Base-by-base conservation (phyloP, 2,329 filamentous ascomycete species). In the Fusarium liriodendri region DNA sequence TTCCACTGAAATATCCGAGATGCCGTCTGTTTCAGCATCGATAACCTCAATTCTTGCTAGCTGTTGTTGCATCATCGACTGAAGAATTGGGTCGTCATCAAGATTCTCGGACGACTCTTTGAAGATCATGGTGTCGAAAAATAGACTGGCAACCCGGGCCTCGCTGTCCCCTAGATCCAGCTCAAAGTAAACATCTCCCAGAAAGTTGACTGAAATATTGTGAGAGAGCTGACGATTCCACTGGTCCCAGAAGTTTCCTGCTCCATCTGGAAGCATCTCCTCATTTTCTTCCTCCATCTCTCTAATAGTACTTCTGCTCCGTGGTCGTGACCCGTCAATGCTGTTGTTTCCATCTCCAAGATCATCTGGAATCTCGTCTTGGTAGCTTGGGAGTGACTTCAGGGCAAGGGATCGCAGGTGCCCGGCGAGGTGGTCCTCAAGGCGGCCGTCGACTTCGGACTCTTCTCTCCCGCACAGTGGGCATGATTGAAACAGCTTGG, bases 391-490 rank as follows among this genome's bases (percentile, higher is more conserved):
- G 1, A 72, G 67, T 16, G 67, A 70, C 8, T 68, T 68, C 0
- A 72, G 62, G 5, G 70, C 70, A 1, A 72, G 42, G 9, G 18
- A 60, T 25, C 64, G 18, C 32, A 72, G n/a, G 11, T 72, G 70
- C 27, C 64, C 64, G 0, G 42, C 38, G 37, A 72, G 29, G 25
- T 72, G 67, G 25, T 67, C 58, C 8, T 68, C 58, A 3, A 72
- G 29, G 2, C 42, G 20, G 18, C 45, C 60, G 2, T 67, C 38
- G 2, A 54, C 38, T 4, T 47, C 42, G 1, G 42, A 25, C 11
- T 64, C 42, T 3, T 58, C 55, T 13, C 18, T 14, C 2, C 61
- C 38, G 11, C 68, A 70, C 4, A 70, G 37, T 1, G 62, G 64
- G 16, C 64, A 72, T 1, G 13, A 52, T 18, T 22, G 27, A 27